Base-by-base conservation (phyloP, 495 filamentous ascomycete genomes). In the Penicillium arizonense region DNA sequence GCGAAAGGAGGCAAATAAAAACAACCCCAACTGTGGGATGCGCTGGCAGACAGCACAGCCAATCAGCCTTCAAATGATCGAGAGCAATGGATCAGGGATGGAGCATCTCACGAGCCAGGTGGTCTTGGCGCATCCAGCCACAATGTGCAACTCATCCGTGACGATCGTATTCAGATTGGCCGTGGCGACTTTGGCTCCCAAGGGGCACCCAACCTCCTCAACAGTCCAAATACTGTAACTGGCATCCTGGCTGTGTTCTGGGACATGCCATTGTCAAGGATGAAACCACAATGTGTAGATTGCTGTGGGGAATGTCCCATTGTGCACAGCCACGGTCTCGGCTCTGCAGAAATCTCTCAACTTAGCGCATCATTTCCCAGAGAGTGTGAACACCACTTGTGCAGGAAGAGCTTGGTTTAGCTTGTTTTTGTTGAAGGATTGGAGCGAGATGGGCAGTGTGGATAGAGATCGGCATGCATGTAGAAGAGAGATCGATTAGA, bases 271-370 rank as follows among this genome's bases (percentile, higher is more conserved):
- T 18, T 18, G 26, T 47, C 41, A 56, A 45, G 42, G 53, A 53
- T 59, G 49, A 56, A 51, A 59, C 50, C 8, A 33, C 14, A 34
- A 21, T 26, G 21, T 12, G 23, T 24, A 24, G 23, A 24, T 24
- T 24, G 7, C 28, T 46, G 60, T 60, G 57, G 57, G 20, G 54
- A 52, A 59, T 12, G 12, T 38, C 43, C n/a, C n/a, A 37, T 14
- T 28, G 24, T 59, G 57, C 61, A 63, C 57, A 54, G 61, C 61
- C 61, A 57, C 61, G 40, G 18, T 16, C 54, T 57, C 56, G 47
- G 57, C 57, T 61, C 28, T 37, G 23, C 7, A 28, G 35, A 39
- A 34, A 7, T 30, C 28, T 4, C 23, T 24, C 23, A 24, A 24
- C 23, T 6, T 24, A 24, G 23, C 23, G 23, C 23, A 24, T 24